Conservation (phyloP, 805 yeast genomes). For the Pichia insulana region DNA sequence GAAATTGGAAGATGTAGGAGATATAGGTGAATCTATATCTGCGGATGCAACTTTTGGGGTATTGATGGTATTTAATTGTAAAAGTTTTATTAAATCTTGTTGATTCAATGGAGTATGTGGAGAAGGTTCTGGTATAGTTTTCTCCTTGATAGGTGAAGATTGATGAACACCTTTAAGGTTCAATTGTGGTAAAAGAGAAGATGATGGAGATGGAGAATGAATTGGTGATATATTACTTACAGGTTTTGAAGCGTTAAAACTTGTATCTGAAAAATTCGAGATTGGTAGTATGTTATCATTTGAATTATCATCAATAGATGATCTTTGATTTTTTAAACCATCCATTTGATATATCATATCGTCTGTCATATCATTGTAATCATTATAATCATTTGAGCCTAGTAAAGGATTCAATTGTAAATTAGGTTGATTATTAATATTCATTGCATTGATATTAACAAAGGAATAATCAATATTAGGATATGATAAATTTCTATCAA, state of each 20-base stretch:
- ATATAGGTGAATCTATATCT: background rate
- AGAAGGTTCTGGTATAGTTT: background rate
- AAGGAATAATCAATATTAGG: background rate
- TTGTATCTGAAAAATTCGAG: background rate
- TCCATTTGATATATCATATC: background rate
- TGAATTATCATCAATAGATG: too few relatives aligned
- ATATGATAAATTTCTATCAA: background rate
- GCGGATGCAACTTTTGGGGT: background rate
- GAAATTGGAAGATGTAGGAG: constrained; percentile 8
- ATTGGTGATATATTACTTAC: background rate
- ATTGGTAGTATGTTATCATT: too few relatives aligned
- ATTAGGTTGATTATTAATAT: background rate
- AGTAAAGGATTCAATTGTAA: background rate
- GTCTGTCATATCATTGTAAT: background rate
- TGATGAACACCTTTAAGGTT: background rate
- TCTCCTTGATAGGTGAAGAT: background rate
- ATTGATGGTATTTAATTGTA: background rate
- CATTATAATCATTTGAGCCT: too few relatives aligned
- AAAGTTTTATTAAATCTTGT: constrained; percentile 2
- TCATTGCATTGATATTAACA: background rate
- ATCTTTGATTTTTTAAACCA: too few relatives aligned
- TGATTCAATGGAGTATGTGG: constrained; percentile 7
- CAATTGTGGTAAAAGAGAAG: background rate
- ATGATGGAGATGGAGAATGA: constrained; percentile 8
- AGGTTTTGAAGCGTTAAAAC: background rate